Evolutionary conservation across 371 early-diverging fungal species (phyloP), one percentile per base, ranked within the genome.

Genomic region (Dipsacomyces acuminosporus): DNA sequence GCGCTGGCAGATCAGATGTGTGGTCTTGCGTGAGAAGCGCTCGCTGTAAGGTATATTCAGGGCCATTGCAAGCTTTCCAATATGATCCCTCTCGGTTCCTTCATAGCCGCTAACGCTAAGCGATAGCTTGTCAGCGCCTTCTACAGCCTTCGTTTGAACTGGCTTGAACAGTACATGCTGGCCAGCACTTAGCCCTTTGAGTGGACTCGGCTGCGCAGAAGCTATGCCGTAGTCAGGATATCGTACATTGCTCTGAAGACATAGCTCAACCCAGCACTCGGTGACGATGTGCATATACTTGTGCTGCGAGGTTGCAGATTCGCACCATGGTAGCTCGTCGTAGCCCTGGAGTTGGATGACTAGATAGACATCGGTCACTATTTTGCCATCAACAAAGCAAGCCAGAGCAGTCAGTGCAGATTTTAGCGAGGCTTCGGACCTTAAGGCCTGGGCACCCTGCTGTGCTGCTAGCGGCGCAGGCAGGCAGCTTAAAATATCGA

Each of bases 91-190:
- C 48, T 74, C 74, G 35, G 64, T 40, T 18, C 61, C 75, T 13
- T 71, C 74, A 26, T 69, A 74, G 15, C 74, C 74, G 30, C 71
- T 74, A 23, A 74, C 69, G 24, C 75, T 74, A 6, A 73, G 51
- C 18, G 38, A 34, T 22, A 64, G 4, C 9, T 21, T 17, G 0
- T 26, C 44, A 9, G 46, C 48, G 6, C 19, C 54, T 7, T 22
- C 34, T 1, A 48, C 17, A 3, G 2, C 14, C 8, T 14, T 20
- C 1, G 20, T 19, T 20, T 45, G n/a, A 15, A 73, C 38, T 1
- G 74, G 74, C 19, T 41, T 30, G 44, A 74, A 74, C 43, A 74
- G 20, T 17, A 48, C 42, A 23, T 71, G 67, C 53, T 72, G 69
- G 24, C 63, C 55, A 20, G 13, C 20, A 45, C 59, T 54, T 6